Base-by-base conservation (phyloP, 805 yeast species). In the Metschnikowia borealis region DNA sequence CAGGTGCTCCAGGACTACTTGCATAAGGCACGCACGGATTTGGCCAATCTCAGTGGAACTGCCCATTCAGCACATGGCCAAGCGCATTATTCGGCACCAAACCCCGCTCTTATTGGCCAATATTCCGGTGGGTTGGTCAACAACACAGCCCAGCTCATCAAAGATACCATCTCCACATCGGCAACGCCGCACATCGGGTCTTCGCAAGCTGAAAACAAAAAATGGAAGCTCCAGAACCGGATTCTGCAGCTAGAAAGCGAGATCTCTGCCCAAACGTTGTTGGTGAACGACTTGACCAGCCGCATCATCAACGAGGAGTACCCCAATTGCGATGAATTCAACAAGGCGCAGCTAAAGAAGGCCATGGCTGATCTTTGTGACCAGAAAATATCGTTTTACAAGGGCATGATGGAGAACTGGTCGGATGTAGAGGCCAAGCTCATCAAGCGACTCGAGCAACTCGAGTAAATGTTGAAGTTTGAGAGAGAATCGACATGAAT, bases 1-100 rank as follows among this genome's bases (percentile, higher is more conserved):
- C 97, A 94, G 63, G 95, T 87, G 46, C 73, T 92, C 40, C 80
- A 82, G 37, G 95, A 87, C 48, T 92, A 92, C 68, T 71, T 90
- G 49, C 75, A 77, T 38, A 86, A 88, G 60, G 83, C 96, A 0
- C 75, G 79, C 44, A 70, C 71, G 37, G 98, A 92, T 57, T 82
- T 83, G 57, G 79, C 52, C 33, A 41, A 31, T 13, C 35, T 57
- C 15, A 71, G 82, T 10, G 80, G 80, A 4, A 41, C 21, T 13
- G 38, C 44, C n/a, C 17, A 31, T 31, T 31, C 44, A n/a, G 21
- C 34, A 6, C 43, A 26, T 26, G 29, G 29, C n/a, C 43, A 23
- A n/a, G 10, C 18, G 4, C 43, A 26, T 5, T 32, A 32, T n/a
- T 48, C 53, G 1, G 71, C 75, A 2, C 73, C 73, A 2, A 65